A percentile compares a stretch with the other conserved stretches of the same genome.
These are phyloP conservation scores for Anthracocystis panici-leucophaei DNA, from an alignment of 1,284 basidiomycete genomes.

Conservation along the genomic window DNA sequence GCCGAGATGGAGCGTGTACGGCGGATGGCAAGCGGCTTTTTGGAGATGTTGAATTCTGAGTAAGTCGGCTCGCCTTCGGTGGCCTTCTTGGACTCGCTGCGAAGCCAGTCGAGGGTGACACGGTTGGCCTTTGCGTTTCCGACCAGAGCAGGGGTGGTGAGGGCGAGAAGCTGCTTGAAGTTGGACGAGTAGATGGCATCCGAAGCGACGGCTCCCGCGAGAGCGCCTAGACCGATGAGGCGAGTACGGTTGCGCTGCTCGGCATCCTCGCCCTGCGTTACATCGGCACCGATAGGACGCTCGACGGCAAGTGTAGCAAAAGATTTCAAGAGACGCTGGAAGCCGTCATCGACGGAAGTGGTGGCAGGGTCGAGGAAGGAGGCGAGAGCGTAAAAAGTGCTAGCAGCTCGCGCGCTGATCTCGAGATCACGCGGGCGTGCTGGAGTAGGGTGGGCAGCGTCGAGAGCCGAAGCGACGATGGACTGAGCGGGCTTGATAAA, in stretches of 20 bases:
- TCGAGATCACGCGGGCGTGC: conserved; percentile 77
- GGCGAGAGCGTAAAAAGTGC: conserved; percentile 89
- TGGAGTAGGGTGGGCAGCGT: conserved; percentile 72
- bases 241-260: conserved; percentile 75
- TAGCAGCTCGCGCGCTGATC: conserved; percentile 83
- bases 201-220: conserved; percentile 84
- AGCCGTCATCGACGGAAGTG: conserved; percentile 75
- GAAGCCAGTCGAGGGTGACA: conserved; percentile 76
- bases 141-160: conserved; percentile 82
- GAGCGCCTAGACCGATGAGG: conserved; percentile 84
- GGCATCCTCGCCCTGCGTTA: conserved; percentile 33
- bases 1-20: conserved; percentile 87
- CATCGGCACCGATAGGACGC: conserved; percentile 25
- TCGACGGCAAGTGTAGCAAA: conserved; percentile 76
- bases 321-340: conserved; percentile 76
- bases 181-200: conserved; percentile 84
- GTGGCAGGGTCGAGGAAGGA: conserved; percentile 83
- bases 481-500: conserved; percentile 83
- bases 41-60: conserved; percentile 81
- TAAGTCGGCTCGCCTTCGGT: conserved; percentile 76
- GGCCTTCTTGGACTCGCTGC: conserved; percentile 77
- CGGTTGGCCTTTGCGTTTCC: conserved; percentile 75
- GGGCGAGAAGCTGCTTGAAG: conserved; percentile 80
- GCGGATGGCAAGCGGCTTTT: conserved; percentile 79
- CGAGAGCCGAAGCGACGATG: conserved; percentile 79